These are phyloP conservation scores for Penicillium sp. DNA, from an alignment of 2,329 filamentous ascomycete species.

Conservation along the genomic window DNA sequence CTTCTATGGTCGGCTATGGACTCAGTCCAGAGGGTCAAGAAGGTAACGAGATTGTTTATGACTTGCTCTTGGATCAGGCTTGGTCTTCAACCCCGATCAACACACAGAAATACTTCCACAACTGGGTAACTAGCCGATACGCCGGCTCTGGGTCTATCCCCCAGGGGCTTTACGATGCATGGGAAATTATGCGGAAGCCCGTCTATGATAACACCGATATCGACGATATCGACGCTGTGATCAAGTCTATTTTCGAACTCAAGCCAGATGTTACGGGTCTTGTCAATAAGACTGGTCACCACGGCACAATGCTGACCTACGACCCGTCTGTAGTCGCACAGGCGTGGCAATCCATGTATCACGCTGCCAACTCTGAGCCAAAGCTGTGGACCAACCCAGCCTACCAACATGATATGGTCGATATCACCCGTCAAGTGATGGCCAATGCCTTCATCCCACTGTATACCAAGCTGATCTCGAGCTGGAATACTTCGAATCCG, in stretches of 20 bases:
- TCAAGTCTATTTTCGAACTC: slow-evolving; percentile 50
- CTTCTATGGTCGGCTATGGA: slow-evolving; percentile 50
- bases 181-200: slow-evolving; percentile 47
- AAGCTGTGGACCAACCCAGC: slow-evolving; percentile 43
- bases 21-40: slow-evolving; percentile 53
- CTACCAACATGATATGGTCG: slow-evolving; percentile 51
- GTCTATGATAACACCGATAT: slow-evolving; percentile 54
- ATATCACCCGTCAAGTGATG: slow-evolving; percentile 51
- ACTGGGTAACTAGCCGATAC: slow-evolving; percentile 50
- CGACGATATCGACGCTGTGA: slow-evolving; percentile 37
- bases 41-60: slow-evolving; percentile 56
- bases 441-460: slow-evolving; percentile 47
- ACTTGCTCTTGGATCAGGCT: slow-evolving; percentile 53
- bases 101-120: slow-evolving; percentile 46
- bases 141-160: slow-evolving; percentile 25
- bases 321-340: slow-evolving; percentile 37
- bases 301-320: slow-evolving; percentile 44
- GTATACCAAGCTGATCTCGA: slow-evolving; percentile 39
- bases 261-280: slow-evolving; percentile 45
- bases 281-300: slow-evolving; percentile 35
- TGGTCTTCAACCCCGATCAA: slow-evolving; percentile 49
- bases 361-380: slow-evolving; percentile 32
- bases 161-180: slow-evolving; percentile 42
- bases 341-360: slow-evolving; percentile 43
- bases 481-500: slow-evolving; percentile 30